phyloP scores from a whole-genome alignment of 805 yeast species.

The Zygoascus biomembranicola region DNA sequence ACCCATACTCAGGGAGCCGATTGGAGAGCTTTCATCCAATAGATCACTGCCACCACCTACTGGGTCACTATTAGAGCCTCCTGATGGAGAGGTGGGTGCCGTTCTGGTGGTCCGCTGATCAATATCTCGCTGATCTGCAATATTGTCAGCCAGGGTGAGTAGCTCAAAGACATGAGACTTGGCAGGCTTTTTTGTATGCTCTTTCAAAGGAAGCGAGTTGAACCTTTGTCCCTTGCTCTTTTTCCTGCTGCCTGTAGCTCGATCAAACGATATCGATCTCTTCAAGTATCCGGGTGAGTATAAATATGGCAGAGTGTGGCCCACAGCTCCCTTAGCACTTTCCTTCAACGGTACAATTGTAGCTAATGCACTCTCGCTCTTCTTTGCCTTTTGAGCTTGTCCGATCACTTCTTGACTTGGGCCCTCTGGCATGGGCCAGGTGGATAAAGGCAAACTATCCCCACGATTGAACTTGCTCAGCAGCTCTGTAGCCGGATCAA shows the following conservation, averaged over 20 bases:
- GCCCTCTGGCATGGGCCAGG: slow-evolving; percentile 10
- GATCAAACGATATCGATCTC: slow-evolving; percentile 5
- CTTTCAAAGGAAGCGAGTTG: background rate
- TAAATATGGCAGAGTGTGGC: background rate
- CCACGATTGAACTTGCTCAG: slow-evolving; percentile 12
- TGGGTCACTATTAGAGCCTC: background rate
- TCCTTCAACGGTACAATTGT: background rate
- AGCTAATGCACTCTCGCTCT: slow-evolving; percentile 1
- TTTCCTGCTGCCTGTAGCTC: background rate
- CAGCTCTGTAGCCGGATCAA: slow-evolving; percentile 19
- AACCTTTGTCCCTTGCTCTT: background rate
- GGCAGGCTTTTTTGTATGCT: background rate
- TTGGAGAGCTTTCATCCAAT: background rate
- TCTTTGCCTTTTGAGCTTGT: background rate
- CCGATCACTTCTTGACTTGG: background rate
- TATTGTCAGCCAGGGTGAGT: slow-evolving; percentile 3
- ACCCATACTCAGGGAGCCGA: background rate
- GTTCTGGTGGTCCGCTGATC: background rate
- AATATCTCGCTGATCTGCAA: background rate
- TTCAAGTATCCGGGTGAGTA: slow-evolving; percentile 18
- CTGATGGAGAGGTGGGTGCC: background rate
- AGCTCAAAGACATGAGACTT: slow-evolving; percentile 3
- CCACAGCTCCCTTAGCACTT: background rate
- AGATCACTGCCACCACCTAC: background rate
- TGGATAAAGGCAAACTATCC: slow-evolving; percentile 13